Conservation (phyloP, 2,329 filamentous ascomycete species). For the Orbilia javanica region DNA sequence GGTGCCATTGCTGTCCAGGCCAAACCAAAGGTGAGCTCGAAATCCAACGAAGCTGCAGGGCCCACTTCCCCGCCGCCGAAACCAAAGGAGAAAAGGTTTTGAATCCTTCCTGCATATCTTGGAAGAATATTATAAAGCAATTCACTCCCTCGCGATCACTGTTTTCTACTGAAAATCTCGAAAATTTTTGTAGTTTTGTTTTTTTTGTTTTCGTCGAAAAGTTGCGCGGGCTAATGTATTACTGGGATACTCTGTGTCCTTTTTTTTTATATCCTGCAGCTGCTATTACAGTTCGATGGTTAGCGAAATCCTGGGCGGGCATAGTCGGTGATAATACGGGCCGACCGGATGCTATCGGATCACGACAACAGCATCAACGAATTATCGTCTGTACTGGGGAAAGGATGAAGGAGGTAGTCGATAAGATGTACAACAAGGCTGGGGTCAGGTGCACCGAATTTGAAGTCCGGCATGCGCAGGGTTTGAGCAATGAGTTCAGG, state of each 20-base stretch:
- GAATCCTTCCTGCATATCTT: background rate
- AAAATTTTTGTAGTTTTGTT: background rate
- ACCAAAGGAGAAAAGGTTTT: background rate
- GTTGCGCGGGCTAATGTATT: conserved; percentile 35
- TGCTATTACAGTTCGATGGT: conserved; percentile 80
- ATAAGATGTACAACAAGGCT: conserved; percentile 75
- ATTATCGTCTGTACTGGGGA: conserved; percentile 82
- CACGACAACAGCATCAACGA: conserved; percentile 60
- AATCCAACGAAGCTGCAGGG: conserved; percentile 10
- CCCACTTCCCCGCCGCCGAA: conserved; percentile 7
- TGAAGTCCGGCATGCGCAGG: conserved; percentile 76
- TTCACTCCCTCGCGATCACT: conserved; percentile 31
- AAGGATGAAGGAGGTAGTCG: conserved; percentile 76
- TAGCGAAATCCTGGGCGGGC: conserved; percentile 69
- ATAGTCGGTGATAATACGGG: conserved; percentile 43
- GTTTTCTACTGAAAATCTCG: conserved; percentile 39
- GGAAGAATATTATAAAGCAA: conserved; percentile 14
- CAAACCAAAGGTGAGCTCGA: conserved; percentile 53
- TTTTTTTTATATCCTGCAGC: conserved; percentile 66
- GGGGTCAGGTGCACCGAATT: conserved; percentile 76
- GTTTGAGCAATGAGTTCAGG: conserved; percentile 82
- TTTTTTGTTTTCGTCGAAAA: background rate
- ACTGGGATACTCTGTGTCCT: conserved; percentile 47
- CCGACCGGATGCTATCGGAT: conserved; percentile 49
- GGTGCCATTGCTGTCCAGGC: conserved; percentile 24